Base-by-base conservation (phyloP, 768 basidiomycete species). In the Auriscalpium vulgare region DNA sequence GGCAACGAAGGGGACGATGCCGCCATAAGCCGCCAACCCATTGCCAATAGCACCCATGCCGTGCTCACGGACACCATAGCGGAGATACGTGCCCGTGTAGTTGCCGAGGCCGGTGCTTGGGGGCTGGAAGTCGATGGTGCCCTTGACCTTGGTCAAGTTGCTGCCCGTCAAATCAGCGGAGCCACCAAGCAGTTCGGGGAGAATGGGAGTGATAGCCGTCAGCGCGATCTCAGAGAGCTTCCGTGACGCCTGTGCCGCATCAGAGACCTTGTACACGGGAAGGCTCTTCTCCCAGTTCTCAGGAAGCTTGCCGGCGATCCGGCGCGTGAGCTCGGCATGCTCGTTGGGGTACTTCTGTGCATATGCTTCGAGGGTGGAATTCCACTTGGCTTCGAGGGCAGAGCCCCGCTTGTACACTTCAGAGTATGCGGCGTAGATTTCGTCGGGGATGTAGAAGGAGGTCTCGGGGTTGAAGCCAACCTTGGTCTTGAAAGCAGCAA, bases 11-110 rank as follows among this genome's bases (percentile, higher is more conserved):
- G 94, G 94, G 59, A 95, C 81, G 66, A 95, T 84, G 64, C 83
- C 91, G 58, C 94, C 94, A 71, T 97, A 97, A 2, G 93, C 94
- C 59, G 77, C 71, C 59, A 95, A 70, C 68, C 94, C 94, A 70
- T 97, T 97, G 62, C 86, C 91, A 65, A 97, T 93, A 54, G 94
- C 95, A 65, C 88, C 90, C 94, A 97, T 97, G 63, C 78, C 95
- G 72, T 97, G 95, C 71, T 97, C 95, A 72, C 95, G 90, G 56
- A 97, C 93, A 81, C 95, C 95, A 75, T 88, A 97, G 54, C 94
- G 88, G 69, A 97, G 83, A 71, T 97, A 97, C 48, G 85, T 88
- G 52, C 95, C 95, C 55, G 83, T 73, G 71, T 93, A 95, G 57
- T 69, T 78, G 56, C 95, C 95, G 46, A 95, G 78, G 36, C 84